These are phyloP conservation scores for Parathielavia appendiculata DNA, from an alignment of 495 filamentous ascomycete genomes.

Conservation along the genomic window DNA sequence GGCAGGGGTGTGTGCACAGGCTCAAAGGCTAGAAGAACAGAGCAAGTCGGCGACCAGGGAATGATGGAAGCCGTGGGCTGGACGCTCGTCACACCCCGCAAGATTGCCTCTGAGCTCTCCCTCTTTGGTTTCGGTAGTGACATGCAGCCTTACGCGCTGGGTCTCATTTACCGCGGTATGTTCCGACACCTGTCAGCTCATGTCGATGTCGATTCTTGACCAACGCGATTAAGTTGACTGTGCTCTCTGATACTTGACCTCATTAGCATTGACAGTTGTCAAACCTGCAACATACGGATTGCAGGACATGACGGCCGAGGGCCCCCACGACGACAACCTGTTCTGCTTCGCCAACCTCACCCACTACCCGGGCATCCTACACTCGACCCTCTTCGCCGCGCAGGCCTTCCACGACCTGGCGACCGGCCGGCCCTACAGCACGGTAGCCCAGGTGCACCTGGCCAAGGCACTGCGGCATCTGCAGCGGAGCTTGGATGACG, in stretches of 20 bases:
- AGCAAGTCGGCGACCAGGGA: neutral
- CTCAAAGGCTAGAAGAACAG: too few relatives aligned
- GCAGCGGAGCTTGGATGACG: slow-evolving; percentile 5
- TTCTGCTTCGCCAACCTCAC: slow-evolving; percentile 18
- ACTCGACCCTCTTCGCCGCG: slow-evolving; percentile 14
- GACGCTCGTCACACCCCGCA: neutral
- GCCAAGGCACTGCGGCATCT: slow-evolving; percentile 9
- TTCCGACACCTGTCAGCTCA: too few relatives aligned
- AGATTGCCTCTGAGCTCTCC: neutral
- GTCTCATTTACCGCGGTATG: neutral
- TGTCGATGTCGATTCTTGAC: too few relatives aligned
- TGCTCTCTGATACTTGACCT: neutral
- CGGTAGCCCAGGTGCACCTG: neutral
- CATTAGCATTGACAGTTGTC: slow-evolving; percentile 15
- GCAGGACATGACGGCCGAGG: neutral
- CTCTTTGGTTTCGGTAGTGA: neutral
- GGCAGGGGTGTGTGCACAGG: neutral
- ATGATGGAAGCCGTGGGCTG: neutral
- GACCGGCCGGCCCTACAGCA: neutral
- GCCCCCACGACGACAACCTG: neutral
- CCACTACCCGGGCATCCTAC: slow-evolving; percentile 15
- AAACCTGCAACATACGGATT: slow-evolving; percentile 13
- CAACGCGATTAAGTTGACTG: too few relatives aligned
- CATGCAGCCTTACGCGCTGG: neutral
- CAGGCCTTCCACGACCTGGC: slow-evolving; percentile 15